Evolutionary conservation across 306 rosid genomes (phyloP).

Genomic region (Carpinus viminea): DNA sequence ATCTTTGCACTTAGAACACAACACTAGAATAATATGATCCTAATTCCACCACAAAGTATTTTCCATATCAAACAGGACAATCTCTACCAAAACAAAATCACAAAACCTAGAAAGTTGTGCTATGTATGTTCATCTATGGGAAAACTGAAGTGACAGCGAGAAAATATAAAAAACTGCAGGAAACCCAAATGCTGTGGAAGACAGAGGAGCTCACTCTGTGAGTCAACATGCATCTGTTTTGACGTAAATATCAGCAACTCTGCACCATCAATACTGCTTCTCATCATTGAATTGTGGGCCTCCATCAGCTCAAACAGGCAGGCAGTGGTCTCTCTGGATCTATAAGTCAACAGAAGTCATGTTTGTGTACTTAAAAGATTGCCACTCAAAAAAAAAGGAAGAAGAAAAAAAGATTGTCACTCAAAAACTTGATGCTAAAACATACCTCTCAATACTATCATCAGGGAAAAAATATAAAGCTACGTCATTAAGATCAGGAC

Average conservation of each 20-base stretch:
- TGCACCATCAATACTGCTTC: conserved; percentile 43
- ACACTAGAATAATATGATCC: background rate
- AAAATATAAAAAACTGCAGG: conserved; percentile 6
- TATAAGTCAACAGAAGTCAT: conserved; percentile 32
- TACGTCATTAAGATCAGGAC: conserved; percentile 61
- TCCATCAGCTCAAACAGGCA: conserved; percentile 53
- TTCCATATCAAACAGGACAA: background rate
- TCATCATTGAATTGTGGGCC: conserved; percentile 48
- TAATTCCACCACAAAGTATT: background rate
- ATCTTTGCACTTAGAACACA: background rate
- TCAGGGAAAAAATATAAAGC: conserved; percentile 72
- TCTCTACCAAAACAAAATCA: background rate
- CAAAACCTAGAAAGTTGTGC: background rate
- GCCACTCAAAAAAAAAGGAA: background rate
- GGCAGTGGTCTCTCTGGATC: conserved; percentile 39
- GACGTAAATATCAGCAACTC: conserved; percentile 70
- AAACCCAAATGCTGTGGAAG: conserved; percentile 17
- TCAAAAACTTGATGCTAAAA: conserved; percentile 27
- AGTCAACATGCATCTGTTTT: conserved; percentile 42
- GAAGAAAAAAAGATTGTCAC: background rate
- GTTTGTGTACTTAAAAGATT: conserved; percentile 8
- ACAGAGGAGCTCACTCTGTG: conserved; percentile 43
- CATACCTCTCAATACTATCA: conserved; percentile 47
- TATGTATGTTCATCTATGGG: background rate
- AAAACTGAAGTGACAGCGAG: background rate